Percentiles rank a stretch among this genome's conserved stretches.
These are phyloP conservation scores for Daldinia vernicosa DNA, from an alignment of 495 filamentous ascomycete species.

Conservation along the genomic window DNA sequence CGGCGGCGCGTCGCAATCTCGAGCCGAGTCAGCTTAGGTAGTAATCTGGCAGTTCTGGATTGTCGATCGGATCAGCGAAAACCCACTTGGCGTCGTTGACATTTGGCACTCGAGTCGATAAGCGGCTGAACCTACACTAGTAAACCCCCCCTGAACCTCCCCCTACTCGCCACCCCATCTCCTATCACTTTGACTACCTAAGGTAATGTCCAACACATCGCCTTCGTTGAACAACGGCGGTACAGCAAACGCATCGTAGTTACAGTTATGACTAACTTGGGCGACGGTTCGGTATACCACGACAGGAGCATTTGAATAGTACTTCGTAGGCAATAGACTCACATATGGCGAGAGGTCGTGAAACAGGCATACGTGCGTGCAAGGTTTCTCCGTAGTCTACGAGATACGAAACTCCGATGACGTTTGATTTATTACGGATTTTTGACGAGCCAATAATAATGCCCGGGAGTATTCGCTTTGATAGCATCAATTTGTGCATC, in stretches of 20 bases:
- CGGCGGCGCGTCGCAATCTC: conserved; percentile 24
- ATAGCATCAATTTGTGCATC: background rate
- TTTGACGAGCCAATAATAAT: background rate
- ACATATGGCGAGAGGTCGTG: conserved; percentile 4
- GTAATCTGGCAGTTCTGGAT: conserved; percentile 20
- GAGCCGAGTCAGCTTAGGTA: conserved; percentile 35
- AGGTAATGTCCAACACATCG: background rate
- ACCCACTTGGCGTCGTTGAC: conserved; percentile 17
- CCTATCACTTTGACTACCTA: background rate
- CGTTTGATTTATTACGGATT: background rate
- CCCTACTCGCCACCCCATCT: background rate
- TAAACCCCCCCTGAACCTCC: background rate
- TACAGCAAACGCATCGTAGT: background rate
- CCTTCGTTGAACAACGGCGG: background rate
- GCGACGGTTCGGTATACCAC: background rate
- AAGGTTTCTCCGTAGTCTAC: conserved; percentile 6
- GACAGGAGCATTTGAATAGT: background rate
- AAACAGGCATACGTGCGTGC: background rate
- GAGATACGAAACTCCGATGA: conserved; percentile 2
- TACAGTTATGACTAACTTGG: background rate
- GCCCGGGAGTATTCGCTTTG: background rate
- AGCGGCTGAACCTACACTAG: conserved; percentile 13
- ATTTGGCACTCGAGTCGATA: conserved; percentile 6
- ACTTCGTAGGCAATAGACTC: background rate
- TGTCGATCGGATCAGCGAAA: conserved; percentile 39